Conservation (phyloP, 176 grass and related monocot species). For the Leersia perrieri region DNA sequence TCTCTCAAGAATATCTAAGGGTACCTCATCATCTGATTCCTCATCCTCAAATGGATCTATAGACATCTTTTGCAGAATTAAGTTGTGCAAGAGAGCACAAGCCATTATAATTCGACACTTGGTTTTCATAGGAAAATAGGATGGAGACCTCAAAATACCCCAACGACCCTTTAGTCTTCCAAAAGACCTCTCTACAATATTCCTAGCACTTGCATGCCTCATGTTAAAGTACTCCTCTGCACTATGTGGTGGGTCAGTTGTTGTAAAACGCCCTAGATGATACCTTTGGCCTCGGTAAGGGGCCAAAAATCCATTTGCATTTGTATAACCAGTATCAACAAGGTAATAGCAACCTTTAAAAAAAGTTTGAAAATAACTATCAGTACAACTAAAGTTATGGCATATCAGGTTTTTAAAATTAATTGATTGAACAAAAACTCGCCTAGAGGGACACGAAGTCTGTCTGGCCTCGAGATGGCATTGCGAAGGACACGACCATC, state of each 20-base stretch:
- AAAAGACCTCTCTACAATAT: constrained; percentile 8
- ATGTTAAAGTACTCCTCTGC: background rate
- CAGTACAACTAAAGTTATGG: too few relatives aligned
- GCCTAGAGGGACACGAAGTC: background rate
- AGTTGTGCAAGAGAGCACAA: background rate
- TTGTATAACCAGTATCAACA: background rate
- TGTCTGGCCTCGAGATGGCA: background rate
- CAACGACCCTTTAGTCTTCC: background rate
- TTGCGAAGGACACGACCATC: background rate
- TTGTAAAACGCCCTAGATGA: background rate
- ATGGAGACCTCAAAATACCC: background rate
- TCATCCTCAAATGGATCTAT: background rate
- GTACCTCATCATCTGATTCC: background rate
- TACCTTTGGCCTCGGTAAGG: background rate
- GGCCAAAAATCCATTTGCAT: background rate
- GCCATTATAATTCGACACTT: background rate
- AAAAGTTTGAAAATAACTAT: too few relatives aligned
- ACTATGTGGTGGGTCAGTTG: background rate
- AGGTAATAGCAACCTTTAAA: background rate
- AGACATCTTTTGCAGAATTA: background rate
- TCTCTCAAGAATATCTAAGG: background rate
- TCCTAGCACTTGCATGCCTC: background rate
- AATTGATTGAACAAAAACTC: background rate
- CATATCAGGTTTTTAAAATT: too few relatives aligned
- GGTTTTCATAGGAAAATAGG: background rate